Evolutionary conservation across 1,284 basidiomycete species (phyloP), one percentile per base, ranked within the genome.

Genomic region (Irpex rosettiformis): DNA sequence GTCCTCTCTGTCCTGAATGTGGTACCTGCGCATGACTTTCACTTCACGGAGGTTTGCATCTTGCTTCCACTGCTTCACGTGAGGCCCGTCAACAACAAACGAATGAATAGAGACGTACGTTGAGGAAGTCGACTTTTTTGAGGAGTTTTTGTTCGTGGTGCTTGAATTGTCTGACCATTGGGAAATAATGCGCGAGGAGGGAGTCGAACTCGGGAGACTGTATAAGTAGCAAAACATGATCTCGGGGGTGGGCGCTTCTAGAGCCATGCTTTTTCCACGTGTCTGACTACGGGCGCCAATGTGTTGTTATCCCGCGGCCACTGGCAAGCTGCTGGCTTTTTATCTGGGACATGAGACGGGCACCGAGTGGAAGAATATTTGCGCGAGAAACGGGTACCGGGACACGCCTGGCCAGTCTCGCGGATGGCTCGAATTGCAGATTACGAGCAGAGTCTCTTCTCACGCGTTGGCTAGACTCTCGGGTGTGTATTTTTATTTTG

Each of bases 11-110:
- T 94, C 82, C 71, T 96, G 94, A 62, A 98, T 84, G 75, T 99
- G 96, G 73, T 98, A 99, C 61, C 95, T 79, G 48, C 96, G 85
- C 88, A 99, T 93, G 58, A 99, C 91, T 73, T 92, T 94, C 74
- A 94, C 86, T 79, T 99, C 96, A 54, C 96, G 87, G 52, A 91
- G 77, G 69, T 89, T 91, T 7, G 91, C 87, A 86, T 98, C 96
- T 75, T 94, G 89, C 77, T 96, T 98, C 96, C 97, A 99, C 91
- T 98, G 73, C 43, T 18, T 42, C 55, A 51, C 6, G 21, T 45
- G 21, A 8, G 33, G 16, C n/a, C n/a, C 16, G 16, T 37, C 33
- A 7, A 18, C 18, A 18, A 13, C 6, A 10, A 47, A 18, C 21
- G 21, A 22, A 18, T 10, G 18, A 58, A 37, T 11, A 7, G 27